Conservation (phyloP, 768 basidiomycete genomes). For the Kwoniella europaea region DNA sequence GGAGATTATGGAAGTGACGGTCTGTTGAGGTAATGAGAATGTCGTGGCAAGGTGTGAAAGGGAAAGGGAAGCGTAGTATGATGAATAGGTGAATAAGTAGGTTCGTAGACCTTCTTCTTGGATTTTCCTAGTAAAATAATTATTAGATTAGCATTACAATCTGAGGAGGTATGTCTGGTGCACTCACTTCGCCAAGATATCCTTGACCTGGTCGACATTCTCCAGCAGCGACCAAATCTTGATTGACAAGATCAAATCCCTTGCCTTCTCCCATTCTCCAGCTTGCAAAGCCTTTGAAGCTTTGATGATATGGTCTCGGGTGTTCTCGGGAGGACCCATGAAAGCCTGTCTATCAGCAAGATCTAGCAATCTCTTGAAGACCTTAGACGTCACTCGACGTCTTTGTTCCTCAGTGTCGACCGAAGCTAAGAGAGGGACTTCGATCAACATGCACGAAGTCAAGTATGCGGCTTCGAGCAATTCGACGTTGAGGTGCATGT, state of each 20-base stretch:
- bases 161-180: no score
- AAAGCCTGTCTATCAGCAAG: slow-evolving; percentile 98
- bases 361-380: slow-evolving; percentile 91
- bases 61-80: slow-evolving; percentile 89
- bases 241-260: slow-evolving; percentile 90
- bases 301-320: slow-evolving; percentile 98
- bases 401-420: slow-evolving; percentile 92
- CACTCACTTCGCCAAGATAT: slow-evolving; percentile 87
- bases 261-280: slow-evolving; percentile 95
- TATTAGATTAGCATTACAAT: no score
- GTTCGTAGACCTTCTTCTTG: slow-evolving; percentile 97
- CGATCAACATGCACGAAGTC: slow-evolving; percentile 97
- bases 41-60: slow-evolving; percentile 83
- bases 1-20: slow-evolving; percentile 88
- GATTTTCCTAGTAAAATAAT: no score
- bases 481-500: slow-evolving; percentile 99
- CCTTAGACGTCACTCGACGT: slow-evolving; percentile 92
- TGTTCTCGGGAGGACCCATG: slow-evolving; percentile 97
- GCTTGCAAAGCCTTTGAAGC: slow-evolving; percentile 94
- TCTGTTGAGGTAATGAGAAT: slow-evolving; percentile 78
- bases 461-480: slow-evolving; percentile 96
- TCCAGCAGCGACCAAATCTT: slow-evolving; percentile 99
- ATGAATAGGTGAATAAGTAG: slow-evolving; percentile 96
- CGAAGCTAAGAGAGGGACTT: slow-evolving; percentile 92
- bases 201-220: slow-evolving; percentile 81